These are phyloP conservation scores for Solanum arcanum DNA, from an alignment of 257 asterid genomes.

Conservation along the genomic window DNA sequence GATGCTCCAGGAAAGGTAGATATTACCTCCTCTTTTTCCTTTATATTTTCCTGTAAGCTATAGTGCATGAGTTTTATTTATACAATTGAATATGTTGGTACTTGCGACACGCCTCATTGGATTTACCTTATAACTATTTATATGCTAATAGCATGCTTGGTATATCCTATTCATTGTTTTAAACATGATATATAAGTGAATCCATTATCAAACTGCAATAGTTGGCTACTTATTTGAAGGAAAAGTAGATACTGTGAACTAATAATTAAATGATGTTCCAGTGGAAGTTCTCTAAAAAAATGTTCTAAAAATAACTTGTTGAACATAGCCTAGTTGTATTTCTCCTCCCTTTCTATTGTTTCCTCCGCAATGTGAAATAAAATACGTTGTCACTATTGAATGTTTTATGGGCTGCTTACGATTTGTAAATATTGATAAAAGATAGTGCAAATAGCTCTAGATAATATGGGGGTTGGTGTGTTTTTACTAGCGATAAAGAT, in stretches of 20 bases:
- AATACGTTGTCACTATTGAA: neutral
- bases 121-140: neutral
- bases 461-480: neutral
- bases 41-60: neutral
- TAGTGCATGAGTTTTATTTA: neutral
- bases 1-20: neutral
- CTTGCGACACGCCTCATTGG: neutral
- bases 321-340: neutral
- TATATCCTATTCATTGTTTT: neutral
- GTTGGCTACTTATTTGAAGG: neutral
- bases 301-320: neutral
- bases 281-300: neutral
- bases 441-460: neutral
- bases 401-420: neutral
- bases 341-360: neutral
- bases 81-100: neutral
- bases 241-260: neutral
- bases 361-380: neutral
- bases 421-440: neutral
- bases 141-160: neutral
- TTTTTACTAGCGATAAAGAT: neutral
- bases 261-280: neutral
- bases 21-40: neutral
- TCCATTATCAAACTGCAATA: neutral
- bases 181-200: neutral